A percentile compares a stretch with the other conserved stretches of the same genome.
Evolutionary conservation across 2,329 filamentous ascomycete genomes (phyloP).

Genomic region (Exophiala xenobiotica): DNA sequence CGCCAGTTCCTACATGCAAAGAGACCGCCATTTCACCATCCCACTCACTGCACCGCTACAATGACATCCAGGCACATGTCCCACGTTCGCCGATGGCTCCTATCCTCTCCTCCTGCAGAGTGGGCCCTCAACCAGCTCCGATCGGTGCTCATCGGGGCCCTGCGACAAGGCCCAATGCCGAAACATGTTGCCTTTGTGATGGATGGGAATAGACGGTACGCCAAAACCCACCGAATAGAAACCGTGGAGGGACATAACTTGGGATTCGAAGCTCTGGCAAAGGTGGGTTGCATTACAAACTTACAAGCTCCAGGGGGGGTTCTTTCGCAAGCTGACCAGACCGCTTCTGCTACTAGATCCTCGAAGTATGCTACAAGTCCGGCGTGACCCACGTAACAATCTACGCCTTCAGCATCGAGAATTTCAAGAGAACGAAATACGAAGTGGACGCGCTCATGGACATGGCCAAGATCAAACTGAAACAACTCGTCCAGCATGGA

Average conservation of each 20-base stretch:
- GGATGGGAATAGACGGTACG: constrained; percentile 96
- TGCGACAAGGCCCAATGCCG: constrained; percentile 87
- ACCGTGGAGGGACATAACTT: constrained; percentile 94
- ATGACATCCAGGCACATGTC: constrained; percentile 16
- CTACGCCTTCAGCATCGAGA: constrained; percentile 98
- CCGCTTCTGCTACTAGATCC: too few relatives aligned
- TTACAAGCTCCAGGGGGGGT: background rate
- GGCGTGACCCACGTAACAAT: constrained; percentile 96
- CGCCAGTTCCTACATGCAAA: too few relatives aligned
- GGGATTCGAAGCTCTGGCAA: constrained; percentile 90
- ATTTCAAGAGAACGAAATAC: constrained; percentile 95
- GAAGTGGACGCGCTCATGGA: constrained; percentile 98
- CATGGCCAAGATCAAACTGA: constrained; percentile 91
- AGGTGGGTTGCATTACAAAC: constrained; percentile 51
- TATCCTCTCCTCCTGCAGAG: constrained; percentile 87
- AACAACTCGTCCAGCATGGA: constrained; percentile 88
- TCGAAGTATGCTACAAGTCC: constrained; percentile 97
- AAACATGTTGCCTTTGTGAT: constrained; percentile 99
- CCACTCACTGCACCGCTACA: background rate
- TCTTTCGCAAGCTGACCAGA: too few relatives aligned
- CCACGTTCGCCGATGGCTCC: constrained; percentile 67
- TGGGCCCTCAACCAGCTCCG: constrained; percentile 78
- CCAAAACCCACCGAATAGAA: constrained; percentile 85
- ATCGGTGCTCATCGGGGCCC: constrained; percentile 80
- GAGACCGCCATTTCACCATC: background rate